Evolutionary conservation across 768 basidiomycete species (phyloP).

Genomic region (Mycena leptocephala): DNA sequence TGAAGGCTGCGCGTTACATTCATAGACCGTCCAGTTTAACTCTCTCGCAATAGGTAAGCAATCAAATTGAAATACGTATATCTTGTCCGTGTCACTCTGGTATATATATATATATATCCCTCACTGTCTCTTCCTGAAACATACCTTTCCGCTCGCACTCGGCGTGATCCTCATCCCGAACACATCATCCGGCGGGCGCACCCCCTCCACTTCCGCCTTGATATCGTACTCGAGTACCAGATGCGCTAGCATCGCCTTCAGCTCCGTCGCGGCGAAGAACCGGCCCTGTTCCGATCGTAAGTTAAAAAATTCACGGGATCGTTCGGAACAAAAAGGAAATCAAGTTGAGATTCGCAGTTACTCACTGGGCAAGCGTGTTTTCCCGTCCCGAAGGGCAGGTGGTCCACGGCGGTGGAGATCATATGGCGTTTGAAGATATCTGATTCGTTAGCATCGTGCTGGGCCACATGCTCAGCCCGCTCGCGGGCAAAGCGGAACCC

Average conservation of each 20-base stretch:
- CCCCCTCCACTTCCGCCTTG: constrained; percentile 36
- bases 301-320: no score
- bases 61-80: no score
- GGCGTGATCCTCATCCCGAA: neutral
- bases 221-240: constrained; percentile 60
- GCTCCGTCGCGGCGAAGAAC: constrained; percentile 59
- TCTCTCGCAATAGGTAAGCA: no score
- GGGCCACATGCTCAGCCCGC: constrained; percentile 40
- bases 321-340: no score
- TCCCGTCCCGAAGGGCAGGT: constrained; percentile 31
- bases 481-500: constrained; percentile 65
- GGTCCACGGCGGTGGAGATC: constrained; percentile 28
- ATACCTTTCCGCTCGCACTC: neutral
- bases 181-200: constrained; percentile 11
- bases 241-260: constrained; percentile 66
- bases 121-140: constrained; percentile 26
- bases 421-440: constrained; percentile 36
- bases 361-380: constrained; percentile 40
- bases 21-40: no score
- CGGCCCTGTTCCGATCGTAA: constrained; percentile 50
- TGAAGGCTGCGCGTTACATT: no score
- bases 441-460: constrained; percentile 36
- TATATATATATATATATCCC: no score
- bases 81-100: no score
- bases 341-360: no score